phyloP scores from a whole-genome alignment of 495 filamentous ascomycete species.

The Margaritispora aquatica region DNA sequence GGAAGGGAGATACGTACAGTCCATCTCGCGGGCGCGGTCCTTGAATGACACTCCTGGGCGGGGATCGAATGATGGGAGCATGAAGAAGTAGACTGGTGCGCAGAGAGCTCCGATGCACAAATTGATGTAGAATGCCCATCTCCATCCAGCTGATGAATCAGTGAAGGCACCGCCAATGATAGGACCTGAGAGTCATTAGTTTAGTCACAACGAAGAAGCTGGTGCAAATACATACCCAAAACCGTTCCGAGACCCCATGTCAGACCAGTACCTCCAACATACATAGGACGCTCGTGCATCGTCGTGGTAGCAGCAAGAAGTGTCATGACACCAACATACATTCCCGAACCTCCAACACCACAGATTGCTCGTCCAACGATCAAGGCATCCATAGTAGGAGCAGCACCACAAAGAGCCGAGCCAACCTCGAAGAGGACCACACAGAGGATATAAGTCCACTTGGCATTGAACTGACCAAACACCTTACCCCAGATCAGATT shows the following conservation, averaged over 20 bases:
- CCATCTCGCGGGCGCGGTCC: slow-evolving; percentile 34
- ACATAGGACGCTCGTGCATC: slow-evolving; percentile 37
- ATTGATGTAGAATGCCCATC: slow-evolving; percentile 74
- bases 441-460: slow-evolving; percentile 45
- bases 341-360: slow-evolving; percentile 39
- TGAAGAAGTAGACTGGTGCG: slow-evolving; percentile 50
- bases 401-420: slow-evolving; percentile 48
- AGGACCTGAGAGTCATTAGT: slow-evolving; percentile 29
- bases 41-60: slow-evolving; percentile 29
- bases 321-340: slow-evolving; percentile 45
- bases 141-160: slow-evolving; percentile 44
- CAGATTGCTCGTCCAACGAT: slow-evolving; percentile 46
- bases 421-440: slow-evolving; percentile 46
- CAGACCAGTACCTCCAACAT: slow-evolving; percentile 37
- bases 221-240: slow-evolving; percentile 25
- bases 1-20: slow-evolving; percentile 18
- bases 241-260: slow-evolving; percentile 47
- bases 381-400: slow-evolving; percentile 43
- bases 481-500: slow-evolving; percentile 39
- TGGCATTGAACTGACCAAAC: slow-evolving; percentile 46
- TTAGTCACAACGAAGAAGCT: background rate
- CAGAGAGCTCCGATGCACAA: slow-evolving; percentile 47
- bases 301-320: slow-evolving; percentile 37
- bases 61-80: slow-evolving; percentile 44
- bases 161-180: slow-evolving; percentile 60